Percentiles rank a stretch among this genome's conserved stretches.
phyloP scores from a whole-genome alignment of 768 basidiomycete genomes.

The Sarcodon sp. region DNA sequence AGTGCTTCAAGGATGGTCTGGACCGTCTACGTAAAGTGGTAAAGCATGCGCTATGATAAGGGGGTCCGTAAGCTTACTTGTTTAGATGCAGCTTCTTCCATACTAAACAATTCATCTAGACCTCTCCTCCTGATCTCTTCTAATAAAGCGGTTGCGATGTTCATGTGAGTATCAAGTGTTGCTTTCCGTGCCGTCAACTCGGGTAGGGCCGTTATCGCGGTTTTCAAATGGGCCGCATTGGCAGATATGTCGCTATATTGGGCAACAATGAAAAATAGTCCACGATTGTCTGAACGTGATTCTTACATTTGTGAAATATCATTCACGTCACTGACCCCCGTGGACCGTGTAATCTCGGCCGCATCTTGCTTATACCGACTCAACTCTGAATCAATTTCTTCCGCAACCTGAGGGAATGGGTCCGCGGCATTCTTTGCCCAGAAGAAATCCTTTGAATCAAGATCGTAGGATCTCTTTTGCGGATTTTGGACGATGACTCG shows the following conservation, averaged over 20 bases:
- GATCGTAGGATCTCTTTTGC: constrained; percentile 81
- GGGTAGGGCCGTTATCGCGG: constrained; percentile 92
- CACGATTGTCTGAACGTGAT: not conserved
- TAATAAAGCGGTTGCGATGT: constrained; percentile 89
- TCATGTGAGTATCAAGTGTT: constrained; percentile 97
- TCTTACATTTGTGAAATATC: constrained; percentile 89
- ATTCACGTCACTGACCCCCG: constrained; percentile 90
- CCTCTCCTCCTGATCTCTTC: constrained; percentile 93
- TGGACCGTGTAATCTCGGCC: constrained; percentile 91
- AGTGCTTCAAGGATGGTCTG: constrained; percentile 76
- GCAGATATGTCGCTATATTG: constrained; percentile 66
- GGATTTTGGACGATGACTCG: constrained; percentile 75
- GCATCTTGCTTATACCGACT: constrained; percentile 93
- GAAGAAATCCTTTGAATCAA: constrained; percentile 98
- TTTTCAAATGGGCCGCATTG: constrained; percentile 91
- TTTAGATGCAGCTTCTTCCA: constrained; percentile 82
- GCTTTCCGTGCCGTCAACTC: constrained; percentile 95
- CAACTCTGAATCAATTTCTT: constrained; percentile 88
- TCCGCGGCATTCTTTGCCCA: constrained; percentile 95
- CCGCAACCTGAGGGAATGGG: constrained; percentile 97
- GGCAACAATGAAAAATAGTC: not conserved
- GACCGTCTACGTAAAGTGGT: constrained; percentile 37
- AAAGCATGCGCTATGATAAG: not conserved
- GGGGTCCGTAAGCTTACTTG: constrained; percentile 35
- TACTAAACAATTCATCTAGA: constrained; percentile 94